Evolutionary conservation across 768 basidiomycete species (phyloP).

Genomic region (Collybia nuda): DNA sequence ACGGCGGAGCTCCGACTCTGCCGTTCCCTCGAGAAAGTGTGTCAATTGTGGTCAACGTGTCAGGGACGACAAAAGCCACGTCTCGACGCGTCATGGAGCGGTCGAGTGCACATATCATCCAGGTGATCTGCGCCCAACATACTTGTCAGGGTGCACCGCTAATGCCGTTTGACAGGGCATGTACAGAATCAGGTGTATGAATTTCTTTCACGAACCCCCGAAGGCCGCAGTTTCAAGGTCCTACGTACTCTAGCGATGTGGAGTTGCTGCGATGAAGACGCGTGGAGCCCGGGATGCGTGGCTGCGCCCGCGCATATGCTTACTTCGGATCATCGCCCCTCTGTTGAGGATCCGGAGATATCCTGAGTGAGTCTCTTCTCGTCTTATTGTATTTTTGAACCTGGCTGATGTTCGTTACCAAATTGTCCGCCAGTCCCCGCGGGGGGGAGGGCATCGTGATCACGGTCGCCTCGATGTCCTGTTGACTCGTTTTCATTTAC

Average conservation of each 20-base stretch:
- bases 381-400: no score
- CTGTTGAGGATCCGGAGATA: no score
- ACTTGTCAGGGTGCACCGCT: no score
- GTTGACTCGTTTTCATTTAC: no score
- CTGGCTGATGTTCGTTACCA: no score
- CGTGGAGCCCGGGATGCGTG: constrained; percentile 35
- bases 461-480: no score
- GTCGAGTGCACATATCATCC: constrained; percentile 33
- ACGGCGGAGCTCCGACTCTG: constrained; percentile 9
- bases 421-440: no score
- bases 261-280: constrained; percentile 48
- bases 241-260: constrained; percentile 41
- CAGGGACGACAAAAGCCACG: constrained; percentile 4
- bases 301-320: constrained; percentile 13
- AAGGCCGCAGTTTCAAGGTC: constrained; percentile 27
- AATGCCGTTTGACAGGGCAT: constrained; percentile 22
- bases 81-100: neutral
- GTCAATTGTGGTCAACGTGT: constrained; percentile 16
- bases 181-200: constrained; percentile 39
- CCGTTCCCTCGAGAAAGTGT: constrained; percentile 10
- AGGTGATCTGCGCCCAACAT: constrained; percentile 20
- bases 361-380: no score
- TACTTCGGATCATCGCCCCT: no score
- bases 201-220: constrained; percentile 35
- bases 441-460: no score